Base-by-base conservation (phyloP, 129 eudicot species). In the Lonicera japonica region DNA sequence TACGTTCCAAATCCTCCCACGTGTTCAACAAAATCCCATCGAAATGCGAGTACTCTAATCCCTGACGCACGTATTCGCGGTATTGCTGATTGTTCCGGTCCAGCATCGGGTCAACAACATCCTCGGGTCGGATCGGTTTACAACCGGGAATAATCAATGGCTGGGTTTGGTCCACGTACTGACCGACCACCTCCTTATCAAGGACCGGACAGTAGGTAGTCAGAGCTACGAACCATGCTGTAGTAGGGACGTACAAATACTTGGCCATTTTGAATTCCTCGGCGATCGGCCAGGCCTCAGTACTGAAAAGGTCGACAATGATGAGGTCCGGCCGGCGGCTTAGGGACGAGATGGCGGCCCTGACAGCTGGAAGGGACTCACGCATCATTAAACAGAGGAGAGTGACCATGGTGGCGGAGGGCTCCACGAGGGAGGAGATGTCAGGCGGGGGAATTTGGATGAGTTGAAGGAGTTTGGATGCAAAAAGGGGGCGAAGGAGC, bases 1-100 rank as follows among this genome's bases (percentile, higher is more conserved):
- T 39, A 4, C 80, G 76, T 46, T 85, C 92, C 3, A 85, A 66
- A 41, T 78, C 82, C 0, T 71, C 65, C 92, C 92, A 85, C 12
- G 75, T 57, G 69, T 85, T 85, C 0, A 54, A 24, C 1, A 85
- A 69, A 21, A 85, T 75, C 14, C 92, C 92, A 11, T 48, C 66
- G 1, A 63, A 68, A 67, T 46, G 47, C 0, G 41, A 18, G 20
- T 81, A 64, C 64, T 77, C 47, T 14, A 70, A 61, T 0, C 63
- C 64, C 41, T 77, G 79, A 34, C 29, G 24, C 57, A 80, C 22
- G 25, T 10, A 80, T 79, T 77, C 74, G 55, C 71, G 71, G 51
- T 84, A 77, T 12, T 77, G 79, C 3, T 80, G 78, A 0, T 25
- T 45, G 46, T 80, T 80, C 17, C 86, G 48, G 60, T 76, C 21